Conservation (phyloP, 345 rosid genomes). For the Salix suchowensis region DNA sequence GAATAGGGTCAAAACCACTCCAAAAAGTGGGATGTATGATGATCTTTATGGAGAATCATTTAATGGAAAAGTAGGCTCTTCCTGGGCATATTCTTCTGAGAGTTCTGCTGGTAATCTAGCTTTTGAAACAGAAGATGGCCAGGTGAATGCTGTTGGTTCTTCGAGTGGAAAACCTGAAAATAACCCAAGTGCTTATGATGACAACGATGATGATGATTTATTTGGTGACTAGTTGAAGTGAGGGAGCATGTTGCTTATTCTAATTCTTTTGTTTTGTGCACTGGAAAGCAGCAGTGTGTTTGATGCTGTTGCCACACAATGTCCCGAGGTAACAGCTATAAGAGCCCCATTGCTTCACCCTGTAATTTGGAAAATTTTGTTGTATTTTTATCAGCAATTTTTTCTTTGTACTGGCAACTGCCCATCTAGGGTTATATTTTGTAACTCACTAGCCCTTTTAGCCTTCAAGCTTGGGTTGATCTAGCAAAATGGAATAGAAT, state of each 20-base stretch:
- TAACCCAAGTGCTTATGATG: slow-evolving; percentile 22
- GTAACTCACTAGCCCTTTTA: not conserved
- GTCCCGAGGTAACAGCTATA: not conserved
- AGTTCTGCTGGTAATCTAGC: slow-evolving; percentile 18
- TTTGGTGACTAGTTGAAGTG: slow-evolving; percentile 65
- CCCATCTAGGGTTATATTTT: not conserved
- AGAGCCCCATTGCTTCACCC: slow-evolving; percentile 15
- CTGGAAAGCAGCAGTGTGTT: slow-evolving; percentile 7
- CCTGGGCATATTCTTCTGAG: slow-evolving; percentile 66
- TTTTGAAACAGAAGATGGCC: slow-evolving; percentile 30
- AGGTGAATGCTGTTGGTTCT: slow-evolving; percentile 16
- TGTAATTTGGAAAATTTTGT: slow-evolving; percentile 31
- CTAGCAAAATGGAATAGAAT: not conserved
- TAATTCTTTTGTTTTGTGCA: not conserved
- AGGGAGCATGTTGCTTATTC: slow-evolving; percentile 3
- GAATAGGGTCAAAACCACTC: slow-evolving; percentile 53
- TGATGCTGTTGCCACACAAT: not conserved
- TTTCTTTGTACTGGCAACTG: slow-evolving; percentile 15
- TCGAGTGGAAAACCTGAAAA: slow-evolving; percentile 24
- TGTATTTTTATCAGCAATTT: slow-evolving; percentile 22
- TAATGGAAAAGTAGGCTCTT: slow-evolving; percentile 64
- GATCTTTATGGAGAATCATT: slow-evolving; percentile 76
- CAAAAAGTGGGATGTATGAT: slow-evolving; percentile 59
- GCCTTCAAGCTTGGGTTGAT: not conserved
- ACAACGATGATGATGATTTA: slow-evolving; percentile 70